Evolutionary conservation across 2,329 filamentous ascomycete species (phyloP), one percentile per base, ranked within the genome.

Genomic region (Fusarium dimerum): DNA sequence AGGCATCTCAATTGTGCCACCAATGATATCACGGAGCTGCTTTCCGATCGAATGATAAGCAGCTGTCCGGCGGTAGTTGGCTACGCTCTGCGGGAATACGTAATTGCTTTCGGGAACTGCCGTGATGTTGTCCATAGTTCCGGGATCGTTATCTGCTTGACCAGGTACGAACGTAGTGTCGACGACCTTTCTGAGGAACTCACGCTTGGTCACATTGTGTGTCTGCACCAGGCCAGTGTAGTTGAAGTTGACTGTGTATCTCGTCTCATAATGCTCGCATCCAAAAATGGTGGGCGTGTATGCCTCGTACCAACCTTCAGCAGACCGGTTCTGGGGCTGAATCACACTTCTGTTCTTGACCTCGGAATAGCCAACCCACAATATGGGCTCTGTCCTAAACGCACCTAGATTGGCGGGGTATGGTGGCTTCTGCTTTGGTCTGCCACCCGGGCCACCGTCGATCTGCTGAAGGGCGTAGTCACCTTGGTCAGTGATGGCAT

Each of bases 261-360:
- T 50, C 10, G 60, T 61, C 41, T 63, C 43, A 12, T 61, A 57
- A 36, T 65, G 61, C 29, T 62, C 62, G 39, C 63, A 65, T 7
- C 59, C 63, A 42, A 65, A 58, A 6, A 65, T 65, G 15, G n/a
- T 62, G 2, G 63, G 62, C 5, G 61, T 65, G 29, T 65, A 65
- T 5, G 60, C 59, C n/a, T 54, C 46, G 36, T 54, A 40, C 62
- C 62, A 65, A 2, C 54, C 57, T 5, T 56, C 45, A 32, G 30
- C 43, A 3, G 6, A 18, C 3, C 51, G 46, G 7, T 55, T 51
- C 1, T 12, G 17, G 1, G 63, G 59, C 38, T 65, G 63, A 5
- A 44, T 32, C 29, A 61, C 51, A 6, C 34, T 38, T 38, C 43
- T 47, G 34, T 65, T 50, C 5, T 65, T 45, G 6, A 65, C 63